Conservation (phyloP, 2,329 filamentous ascomycete genomes). For the Eutypa lata region DNA sequence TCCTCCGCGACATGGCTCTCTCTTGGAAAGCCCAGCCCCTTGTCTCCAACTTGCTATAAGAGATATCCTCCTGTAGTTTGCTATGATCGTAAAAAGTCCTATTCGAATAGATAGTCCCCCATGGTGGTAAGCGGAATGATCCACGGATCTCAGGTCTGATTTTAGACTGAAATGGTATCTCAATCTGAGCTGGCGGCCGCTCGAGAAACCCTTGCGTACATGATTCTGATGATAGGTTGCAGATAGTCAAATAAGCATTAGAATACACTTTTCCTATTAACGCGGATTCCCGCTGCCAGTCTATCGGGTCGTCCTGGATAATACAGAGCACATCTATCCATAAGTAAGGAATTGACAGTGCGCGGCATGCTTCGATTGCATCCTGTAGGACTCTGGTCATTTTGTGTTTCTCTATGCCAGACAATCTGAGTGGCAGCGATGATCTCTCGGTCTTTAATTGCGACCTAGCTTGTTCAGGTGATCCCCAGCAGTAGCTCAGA, state of each 20-base stretch:
- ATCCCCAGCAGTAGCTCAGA: constrained; percentile 7
- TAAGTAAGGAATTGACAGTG: neutral
- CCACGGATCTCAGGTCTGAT: too few relatives aligned
- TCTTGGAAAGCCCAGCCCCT: constrained; percentile 3
- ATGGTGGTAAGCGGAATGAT: neutral
- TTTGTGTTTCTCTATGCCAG: neutral
- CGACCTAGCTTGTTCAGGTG: constrained; percentile 1
- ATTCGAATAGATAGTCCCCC: neutral
- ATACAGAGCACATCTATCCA: neutral
- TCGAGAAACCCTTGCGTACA: too few relatives aligned
- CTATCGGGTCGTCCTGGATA: neutral
- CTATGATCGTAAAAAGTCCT: neutral
- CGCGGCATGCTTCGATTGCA: neutral
- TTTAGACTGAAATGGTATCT: too few relatives aligned
- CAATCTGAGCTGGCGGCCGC: too few relatives aligned
- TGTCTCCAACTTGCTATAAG: neutral
- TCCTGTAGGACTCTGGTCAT: constrained; percentile 1
- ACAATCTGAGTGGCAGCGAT: neutral
- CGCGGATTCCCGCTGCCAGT: too few relatives aligned
- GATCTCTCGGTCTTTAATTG: constrained; percentile 3
- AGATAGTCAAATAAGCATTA: too few relatives aligned
- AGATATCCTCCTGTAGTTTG: neutral
- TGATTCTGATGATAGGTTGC: too few relatives aligned
- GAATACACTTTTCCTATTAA: too few relatives aligned
- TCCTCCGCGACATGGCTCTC: neutral